These are phyloP conservation scores for Metarhizium guizhouense DNA, from an alignment of 2,329 filamentous ascomycete species.

Conservation along the genomic window DNA sequence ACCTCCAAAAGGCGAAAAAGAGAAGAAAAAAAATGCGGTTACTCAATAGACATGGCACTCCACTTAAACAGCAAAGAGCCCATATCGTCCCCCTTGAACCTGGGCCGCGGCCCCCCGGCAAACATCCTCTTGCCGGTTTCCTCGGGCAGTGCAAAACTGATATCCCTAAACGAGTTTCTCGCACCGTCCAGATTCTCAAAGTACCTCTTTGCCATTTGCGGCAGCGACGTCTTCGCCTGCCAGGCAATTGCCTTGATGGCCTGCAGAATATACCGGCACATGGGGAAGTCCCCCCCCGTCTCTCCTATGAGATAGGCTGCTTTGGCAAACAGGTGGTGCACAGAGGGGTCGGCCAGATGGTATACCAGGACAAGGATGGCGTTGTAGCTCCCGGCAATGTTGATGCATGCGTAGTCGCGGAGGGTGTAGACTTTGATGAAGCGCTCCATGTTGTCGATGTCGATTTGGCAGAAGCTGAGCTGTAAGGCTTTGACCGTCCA, in stretches of 20 bases:
- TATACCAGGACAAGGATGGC: conserved; percentile 6
- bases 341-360: conserved; percentile 4
- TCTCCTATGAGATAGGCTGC: conserved; percentile 5
- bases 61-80: conserved; percentile 5
- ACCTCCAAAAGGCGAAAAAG: no score
- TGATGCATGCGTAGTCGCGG: conserved; percentile 10
- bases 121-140: conserved; percentile 6
- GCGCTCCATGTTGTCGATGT: conserved; percentile 5
- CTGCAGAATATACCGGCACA: conserved; percentile 9
- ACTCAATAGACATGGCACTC: conserved; percentile 7
- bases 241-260: conserved; percentile 10
- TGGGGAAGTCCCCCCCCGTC: conserved; percentile 7
- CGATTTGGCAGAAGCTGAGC: conserved; percentile 6
- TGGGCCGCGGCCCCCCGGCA: not conserved
- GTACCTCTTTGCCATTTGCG: conserved; percentile 3
- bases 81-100: conserved; percentile 3
- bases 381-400: conserved; percentile 10
- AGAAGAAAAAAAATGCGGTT: not conserved
- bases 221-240: conserved; percentile 7
- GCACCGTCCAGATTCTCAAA: conserved; percentile 5
- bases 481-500: conserved; percentile 5
- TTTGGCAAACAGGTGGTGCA: conserved; percentile 7
- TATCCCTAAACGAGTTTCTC: conserved; percentile 7
- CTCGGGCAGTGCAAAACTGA: conserved; percentile 10
- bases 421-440: conserved; percentile 6